Evolutionary conservation across 2,329 filamentous ascomycete species (phyloP).

Genomic region (Fusarium chaquense): DNA sequence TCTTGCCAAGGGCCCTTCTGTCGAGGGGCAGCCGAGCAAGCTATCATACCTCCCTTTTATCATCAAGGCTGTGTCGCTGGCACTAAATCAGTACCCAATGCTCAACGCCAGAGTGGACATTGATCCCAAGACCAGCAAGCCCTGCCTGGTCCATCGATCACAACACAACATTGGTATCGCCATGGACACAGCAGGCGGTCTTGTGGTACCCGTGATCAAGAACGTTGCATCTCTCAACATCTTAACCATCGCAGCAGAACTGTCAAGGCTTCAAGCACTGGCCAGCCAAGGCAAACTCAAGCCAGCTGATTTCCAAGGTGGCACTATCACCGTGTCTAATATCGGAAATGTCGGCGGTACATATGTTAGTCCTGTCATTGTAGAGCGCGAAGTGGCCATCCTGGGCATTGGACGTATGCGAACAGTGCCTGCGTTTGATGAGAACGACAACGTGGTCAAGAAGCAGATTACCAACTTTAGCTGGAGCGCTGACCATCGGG

Average conservation of each 20-base stretch:
- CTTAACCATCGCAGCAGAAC: conserved; percentile 79
- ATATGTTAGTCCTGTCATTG: conserved; percentile 90
- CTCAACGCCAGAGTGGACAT: conserved; percentile 87
- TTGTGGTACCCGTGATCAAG: conserved; percentile 92
- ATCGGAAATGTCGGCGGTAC: conserved; percentile 95
- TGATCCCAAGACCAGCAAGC: conserved; percentile 68
- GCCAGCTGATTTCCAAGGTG: conserved; percentile 80
- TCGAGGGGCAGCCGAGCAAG: conserved; percentile 68
- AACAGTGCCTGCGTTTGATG: conserved; percentile 82
- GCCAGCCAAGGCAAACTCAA: conserved; percentile 81
- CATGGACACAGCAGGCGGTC: conserved; percentile 90
- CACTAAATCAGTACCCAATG: conserved; percentile 83
- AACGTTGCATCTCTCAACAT: conserved; percentile 84
- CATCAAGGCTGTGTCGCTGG: conserved; percentile 92
- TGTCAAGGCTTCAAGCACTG: conserved; percentile 77
- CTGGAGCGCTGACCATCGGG: conserved; percentile 95
- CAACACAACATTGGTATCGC: conserved; percentile 96
- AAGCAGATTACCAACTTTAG: conserved; percentile 90
- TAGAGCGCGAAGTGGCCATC: conserved; percentile 91
- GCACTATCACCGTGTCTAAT: conserved; percentile 96
- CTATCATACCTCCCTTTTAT: conserved; percentile 94
- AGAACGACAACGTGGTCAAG: conserved; percentile 70
- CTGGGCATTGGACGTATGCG: conserved; percentile 87
- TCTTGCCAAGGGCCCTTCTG: conserved; percentile 58
- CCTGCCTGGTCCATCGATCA: conserved; percentile 79